Evolutionary conservation across 108 stramenopile species (phyloP).

Genomic region (Seminavis robusta): DNA sequence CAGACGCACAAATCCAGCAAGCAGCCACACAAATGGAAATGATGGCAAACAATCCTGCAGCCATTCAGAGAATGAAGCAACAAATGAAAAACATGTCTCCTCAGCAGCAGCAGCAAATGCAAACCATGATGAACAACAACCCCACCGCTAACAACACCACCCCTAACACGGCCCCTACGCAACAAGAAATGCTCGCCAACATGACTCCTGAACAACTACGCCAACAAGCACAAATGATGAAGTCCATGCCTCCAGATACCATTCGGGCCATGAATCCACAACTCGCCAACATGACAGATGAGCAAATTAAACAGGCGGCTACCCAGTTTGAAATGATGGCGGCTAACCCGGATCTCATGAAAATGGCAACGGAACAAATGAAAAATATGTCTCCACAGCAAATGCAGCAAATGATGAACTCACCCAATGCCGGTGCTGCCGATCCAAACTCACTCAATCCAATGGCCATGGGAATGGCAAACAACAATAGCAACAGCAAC

Average conservation of each 20-base stretch:
- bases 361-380: conserved; percentile 67
- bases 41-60: conserved; percentile 61
- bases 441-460: conserved; percentile 3
- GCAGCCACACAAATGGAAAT: conserved; percentile 67
- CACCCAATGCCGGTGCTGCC: not conserved
- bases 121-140: not conserved
- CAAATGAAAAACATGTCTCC: conserved; percentile 65
- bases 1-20: conserved; percentile 54
- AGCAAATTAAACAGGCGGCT: conserved; percentile 50
- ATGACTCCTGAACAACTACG: conserved; percentile 65
- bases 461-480: not conserved
- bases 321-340: conserved; percentile 72
- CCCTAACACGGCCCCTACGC: not conserved
- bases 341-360: conserved; percentile 64
- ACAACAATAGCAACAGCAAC: too few species aligned
- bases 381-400: conserved; percentile 51
- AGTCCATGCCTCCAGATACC: conserved; percentile 44
- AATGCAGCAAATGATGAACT: conserved; percentile 38
- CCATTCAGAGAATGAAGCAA: conserved; percentile 48
- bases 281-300: conserved; percentile 58
- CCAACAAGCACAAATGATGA: conserved; percentile 56
- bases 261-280: conserved; percentile 65
- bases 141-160: not conserved
- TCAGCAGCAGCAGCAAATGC: conserved; percentile 23
- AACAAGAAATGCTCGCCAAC: conserved; percentile 36